Percentiles rank a stretch among this genome's conserved stretches.
Evolutionary conservation across 1,139 yeast species (phyloP).

Genomic region (Debaryomyces sp.): DNA sequence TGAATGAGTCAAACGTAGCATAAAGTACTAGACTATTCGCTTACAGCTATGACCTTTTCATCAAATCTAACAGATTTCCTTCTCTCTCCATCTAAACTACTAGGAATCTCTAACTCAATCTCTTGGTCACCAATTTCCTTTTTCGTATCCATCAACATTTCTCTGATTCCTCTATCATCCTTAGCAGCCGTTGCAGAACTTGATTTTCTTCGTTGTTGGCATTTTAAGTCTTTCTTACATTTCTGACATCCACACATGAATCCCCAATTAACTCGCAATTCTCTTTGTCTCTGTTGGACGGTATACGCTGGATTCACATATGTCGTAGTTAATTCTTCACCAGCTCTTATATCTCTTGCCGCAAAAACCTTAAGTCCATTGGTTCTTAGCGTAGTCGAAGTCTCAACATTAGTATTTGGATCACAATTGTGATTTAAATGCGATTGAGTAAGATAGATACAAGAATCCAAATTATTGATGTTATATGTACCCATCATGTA

Average conservation of each 20-base stretch:
- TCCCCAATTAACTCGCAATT: conserved; percentile 80
- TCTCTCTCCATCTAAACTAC: conserved; percentile 44
- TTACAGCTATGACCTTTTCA: conserved; percentile 50
- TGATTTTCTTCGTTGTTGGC: conserved; percentile 41
- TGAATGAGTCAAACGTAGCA: not conserved
- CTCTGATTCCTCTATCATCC: conserved; percentile 43
- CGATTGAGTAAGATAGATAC: conserved; percentile 62
- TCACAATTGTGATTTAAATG: conserved; percentile 79
- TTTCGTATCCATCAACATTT: conserved; percentile 43
- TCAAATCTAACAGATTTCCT: conserved; percentile 77
- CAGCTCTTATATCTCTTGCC: conserved; percentile 55
- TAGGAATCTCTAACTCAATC: conserved; percentile 52
- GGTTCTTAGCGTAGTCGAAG: conserved; percentile 46
- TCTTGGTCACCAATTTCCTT: conserved; percentile 42
- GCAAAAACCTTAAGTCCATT: conserved; percentile 66
- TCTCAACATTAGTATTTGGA: conserved; percentile 65
- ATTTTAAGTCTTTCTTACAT: conserved; percentile 60
- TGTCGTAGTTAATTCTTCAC: conserved; percentile 70
- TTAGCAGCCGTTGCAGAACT: conserved; percentile 20
- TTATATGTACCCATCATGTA: conserved; percentile 71
- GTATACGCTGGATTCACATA: conserved; percentile 72
- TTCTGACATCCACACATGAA: conserved; percentile 70
- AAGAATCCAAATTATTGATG: conserved; percentile 70
- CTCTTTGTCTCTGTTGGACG: conserved; percentile 65
- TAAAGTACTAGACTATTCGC: conserved; percentile 12